These are phyloP conservation scores for Epithemia pelagica DNA, from an alignment of 108 stramenopile species.

Conservation along the genomic window DNA sequence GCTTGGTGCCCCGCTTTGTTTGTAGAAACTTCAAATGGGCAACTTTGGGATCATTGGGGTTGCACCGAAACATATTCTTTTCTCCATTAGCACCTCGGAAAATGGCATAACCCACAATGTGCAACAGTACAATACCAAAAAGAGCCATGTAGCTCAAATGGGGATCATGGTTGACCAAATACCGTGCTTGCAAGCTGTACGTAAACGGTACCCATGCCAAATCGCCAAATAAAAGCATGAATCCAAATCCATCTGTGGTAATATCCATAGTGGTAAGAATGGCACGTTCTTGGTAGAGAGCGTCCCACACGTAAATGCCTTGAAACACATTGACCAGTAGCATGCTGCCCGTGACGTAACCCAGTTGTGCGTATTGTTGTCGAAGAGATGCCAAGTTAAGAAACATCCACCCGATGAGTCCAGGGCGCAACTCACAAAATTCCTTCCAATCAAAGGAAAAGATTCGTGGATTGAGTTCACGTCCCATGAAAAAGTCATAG, in stretches of 20 bases:
- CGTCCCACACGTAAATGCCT: conserved; percentile 96
- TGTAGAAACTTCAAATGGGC: conserved; percentile 54
- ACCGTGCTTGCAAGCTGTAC: conserved; percentile 88
- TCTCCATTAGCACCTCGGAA: conserved; percentile 92
- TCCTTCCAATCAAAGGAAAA: conserved; percentile 90
- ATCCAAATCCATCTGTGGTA: conserved; percentile 99
- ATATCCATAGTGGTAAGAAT: conserved; percentile 99
- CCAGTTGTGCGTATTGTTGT: conserved; percentile 73
- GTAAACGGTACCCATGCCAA: conserved; percentile 99
- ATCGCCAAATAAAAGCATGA: conserved; percentile 97
- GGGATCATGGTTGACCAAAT: conserved; percentile 89
- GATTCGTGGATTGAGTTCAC: conserved; percentile 94
- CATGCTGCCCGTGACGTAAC: conserved; percentile 86
- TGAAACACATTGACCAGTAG: conserved; percentile 85
- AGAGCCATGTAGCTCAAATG: conserved; percentile 40
- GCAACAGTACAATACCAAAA: conserved; percentile 43
- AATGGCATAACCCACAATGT: conserved; percentile 76
- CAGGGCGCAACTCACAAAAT: conserved; percentile 96
- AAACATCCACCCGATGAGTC: conserved; percentile 89
- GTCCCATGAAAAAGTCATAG: conserved; percentile 97
- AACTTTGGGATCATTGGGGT: conserved; percentile 69
- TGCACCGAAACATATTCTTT: conserved; percentile 92
- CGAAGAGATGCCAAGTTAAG: conserved; percentile 75
- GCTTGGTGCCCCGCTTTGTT: conserved; percentile 84
- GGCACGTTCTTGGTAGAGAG: conserved; percentile 87